Percentiles rank a stretch among this genome's conserved stretches.
Evolutionary conservation across 257 asterid species (phyloP).

Genomic region (Solanum neorickii): DNA sequence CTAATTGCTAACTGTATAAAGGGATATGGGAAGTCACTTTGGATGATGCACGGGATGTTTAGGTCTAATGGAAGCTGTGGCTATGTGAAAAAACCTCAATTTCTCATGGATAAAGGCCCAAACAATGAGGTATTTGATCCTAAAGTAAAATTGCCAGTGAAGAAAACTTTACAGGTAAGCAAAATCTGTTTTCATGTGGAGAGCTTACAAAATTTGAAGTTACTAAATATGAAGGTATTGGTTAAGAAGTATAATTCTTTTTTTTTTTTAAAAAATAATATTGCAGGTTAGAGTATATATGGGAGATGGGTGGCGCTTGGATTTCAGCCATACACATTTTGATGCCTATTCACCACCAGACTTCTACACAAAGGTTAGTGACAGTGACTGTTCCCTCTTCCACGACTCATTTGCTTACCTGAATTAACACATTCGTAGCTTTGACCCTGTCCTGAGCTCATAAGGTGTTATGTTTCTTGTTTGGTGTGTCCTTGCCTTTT

Average conservation of each 20-base stretch:
- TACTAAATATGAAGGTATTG: background rate
- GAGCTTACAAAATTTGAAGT: background rate
- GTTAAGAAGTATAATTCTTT: background rate
- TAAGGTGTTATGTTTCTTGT: background rate
- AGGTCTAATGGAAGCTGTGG: constrained; percentile 87
- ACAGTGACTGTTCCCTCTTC: background rate
- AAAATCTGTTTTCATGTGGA: background rate
- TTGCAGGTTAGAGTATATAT: constrained; percentile 62
- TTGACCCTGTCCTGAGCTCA: background rate
- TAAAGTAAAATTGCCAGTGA: constrained; percentile 53
- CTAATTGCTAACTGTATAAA: background rate
- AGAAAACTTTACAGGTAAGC: constrained; percentile 60
- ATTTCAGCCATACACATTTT: constrained; percentile 92
- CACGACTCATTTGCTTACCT: background rate
- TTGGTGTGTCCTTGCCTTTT: background rate
- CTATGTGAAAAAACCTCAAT: constrained; percentile 61
- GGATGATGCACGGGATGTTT: constrained; percentile 98
- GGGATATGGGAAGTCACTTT: constrained; percentile 90
- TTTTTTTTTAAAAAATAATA: background rate
- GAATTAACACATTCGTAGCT: background rate
- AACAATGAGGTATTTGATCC: constrained; percentile 61
- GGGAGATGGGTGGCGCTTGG: constrained; percentile 97
- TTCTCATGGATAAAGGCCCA: constrained; percentile 50
- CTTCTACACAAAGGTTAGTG: constrained; percentile 75
- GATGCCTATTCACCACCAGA: constrained; percentile 92